These are phyloP conservation scores for Gyrodon lividus DNA, from an alignment of 768 basidiomycete genomes.

Conservation along the genomic window DNA sequence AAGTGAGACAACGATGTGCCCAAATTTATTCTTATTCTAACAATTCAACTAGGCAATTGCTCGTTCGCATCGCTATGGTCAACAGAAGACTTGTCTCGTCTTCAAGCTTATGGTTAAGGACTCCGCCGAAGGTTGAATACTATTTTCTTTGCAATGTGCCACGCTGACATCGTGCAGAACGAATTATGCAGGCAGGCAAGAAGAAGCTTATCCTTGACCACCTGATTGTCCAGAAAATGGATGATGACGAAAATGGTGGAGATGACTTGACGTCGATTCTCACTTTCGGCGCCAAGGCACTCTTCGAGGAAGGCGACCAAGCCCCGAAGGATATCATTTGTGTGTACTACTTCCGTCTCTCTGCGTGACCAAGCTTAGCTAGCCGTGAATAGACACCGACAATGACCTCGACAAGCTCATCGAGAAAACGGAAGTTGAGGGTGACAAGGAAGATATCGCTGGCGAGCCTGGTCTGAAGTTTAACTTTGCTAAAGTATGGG, in stretches of 20 bases:
- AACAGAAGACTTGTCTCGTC: constrained; percentile 90
- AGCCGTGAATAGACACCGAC: constrained; percentile 57
- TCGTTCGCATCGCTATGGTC: constrained; percentile 91
- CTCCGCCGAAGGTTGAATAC: constrained; percentile 77
- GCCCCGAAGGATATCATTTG: constrained; percentile 67
- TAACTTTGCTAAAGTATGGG: constrained; percentile 91
- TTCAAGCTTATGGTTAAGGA: constrained; percentile 97
- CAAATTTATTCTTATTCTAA: constrained; percentile 6
- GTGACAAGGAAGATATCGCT: constrained; percentile 48
- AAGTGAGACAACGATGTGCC: constrained; percentile 51
- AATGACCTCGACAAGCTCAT: constrained; percentile 85
- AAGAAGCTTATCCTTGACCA: constrained; percentile 94
- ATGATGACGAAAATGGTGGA: constrained; percentile 70
- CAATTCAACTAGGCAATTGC: constrained; percentile 73
- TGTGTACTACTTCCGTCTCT: constrained; percentile 31
- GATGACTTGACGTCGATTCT: constrained; percentile 89
- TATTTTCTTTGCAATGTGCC: not conserved
- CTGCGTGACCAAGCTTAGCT: not conserved
- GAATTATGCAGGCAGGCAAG: constrained; percentile 90
- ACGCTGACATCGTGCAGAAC: constrained; percentile 51
- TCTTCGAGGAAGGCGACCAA: constrained; percentile 68
- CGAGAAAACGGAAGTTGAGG: constrained; percentile 77
- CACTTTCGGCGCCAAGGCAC: constrained; percentile 81
- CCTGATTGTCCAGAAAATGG: constrained; percentile 95
- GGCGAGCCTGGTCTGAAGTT: constrained; percentile 63